phyloP scores from a whole-genome alignment of 2,329 filamentous ascomycete genomes.

The Epichloe sp. region DNA sequence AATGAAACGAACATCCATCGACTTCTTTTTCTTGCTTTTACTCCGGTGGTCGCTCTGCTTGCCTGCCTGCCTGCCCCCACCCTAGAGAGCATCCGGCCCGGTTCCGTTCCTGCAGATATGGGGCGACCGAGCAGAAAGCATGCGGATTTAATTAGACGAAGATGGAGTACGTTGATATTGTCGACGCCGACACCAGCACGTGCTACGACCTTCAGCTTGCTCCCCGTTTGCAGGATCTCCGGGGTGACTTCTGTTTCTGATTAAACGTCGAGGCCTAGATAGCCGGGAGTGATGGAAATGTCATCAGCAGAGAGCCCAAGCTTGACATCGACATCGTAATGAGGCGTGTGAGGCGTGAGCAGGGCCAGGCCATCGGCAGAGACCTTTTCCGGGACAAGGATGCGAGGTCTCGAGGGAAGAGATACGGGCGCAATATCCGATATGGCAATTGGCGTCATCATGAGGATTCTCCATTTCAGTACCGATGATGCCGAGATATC shows the following conservation, averaged over 20 bases:
- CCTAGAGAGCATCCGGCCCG: background rate
- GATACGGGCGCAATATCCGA: slow-evolving; percentile 1
- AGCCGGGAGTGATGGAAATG: slow-evolving; percentile 51
- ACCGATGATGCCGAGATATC: background rate
- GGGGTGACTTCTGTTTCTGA: slow-evolving; percentile 73
- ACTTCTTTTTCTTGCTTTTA: no score
- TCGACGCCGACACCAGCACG: slow-evolving; percentile 56
- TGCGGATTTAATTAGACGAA: no score
- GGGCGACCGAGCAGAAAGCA: background rate
- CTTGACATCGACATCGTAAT: slow-evolving; percentile 57
- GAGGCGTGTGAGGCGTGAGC: slow-evolving; percentile 44
- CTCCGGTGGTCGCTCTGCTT: no score
- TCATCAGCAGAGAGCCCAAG: slow-evolving; percentile 49
- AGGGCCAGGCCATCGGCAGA: slow-evolving; percentile 65
- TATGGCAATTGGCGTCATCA: slow-evolving; percentile 17
- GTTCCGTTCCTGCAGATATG: background rate
- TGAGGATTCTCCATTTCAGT: background rate
- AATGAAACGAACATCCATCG: no score
- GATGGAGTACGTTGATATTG: no score
- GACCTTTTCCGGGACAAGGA: slow-evolving; percentile 69
- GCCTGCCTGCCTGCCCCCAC: background rate
- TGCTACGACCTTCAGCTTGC: slow-evolving; percentile 63
- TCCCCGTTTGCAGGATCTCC: slow-evolving; percentile 49
- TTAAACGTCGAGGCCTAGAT: slow-evolving; percentile 66
- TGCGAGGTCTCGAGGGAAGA: slow-evolving; percentile 21